Evolutionary conservation across 768 basidiomycete species (phyloP).

Genomic region (Amanita jacksonii): DNA sequence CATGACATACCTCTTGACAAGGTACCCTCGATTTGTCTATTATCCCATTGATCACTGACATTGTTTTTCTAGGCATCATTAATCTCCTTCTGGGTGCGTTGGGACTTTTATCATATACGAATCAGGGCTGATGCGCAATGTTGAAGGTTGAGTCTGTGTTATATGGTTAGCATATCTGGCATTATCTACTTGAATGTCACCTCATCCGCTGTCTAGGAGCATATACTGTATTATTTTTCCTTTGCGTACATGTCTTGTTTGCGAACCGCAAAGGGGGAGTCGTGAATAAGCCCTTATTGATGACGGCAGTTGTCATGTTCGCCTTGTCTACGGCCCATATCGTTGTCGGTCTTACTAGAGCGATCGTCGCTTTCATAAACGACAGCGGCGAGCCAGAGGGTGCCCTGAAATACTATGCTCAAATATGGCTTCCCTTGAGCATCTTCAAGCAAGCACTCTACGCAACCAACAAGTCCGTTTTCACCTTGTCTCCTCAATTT

Average conservation of each 20-base stretch:
- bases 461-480: constrained; percentile 3
- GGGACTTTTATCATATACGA: not conserved
- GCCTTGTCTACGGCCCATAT: constrained; percentile 5
- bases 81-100: not conserved
- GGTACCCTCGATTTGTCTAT: not conserved
- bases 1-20: not conserved
- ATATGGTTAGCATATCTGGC: too few relatives aligned
- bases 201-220: not conserved
- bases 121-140: not conserved
- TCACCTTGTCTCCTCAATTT: too few relatives aligned
- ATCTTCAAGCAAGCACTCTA: constrained; percentile 9
- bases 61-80: not conserved
- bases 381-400: constrained; percentile 1
- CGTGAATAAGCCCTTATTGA: constrained; percentile 7
- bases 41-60: not conserved
- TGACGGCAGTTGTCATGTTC: constrained; percentile 8
- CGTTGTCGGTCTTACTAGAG: constrained; percentile 4
- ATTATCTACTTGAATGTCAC: not conserved
- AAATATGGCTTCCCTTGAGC: constrained; percentile 6
- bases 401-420: constrained; percentile 3
- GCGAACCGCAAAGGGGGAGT: not conserved
- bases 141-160: not conserved
- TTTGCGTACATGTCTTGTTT: constrained; percentile 9
- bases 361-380: constrained; percentile 3
- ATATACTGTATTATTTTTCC: constrained; percentile 6